phyloP scores from a whole-genome alignment of 2,329 filamentous ascomycete species.

The Aspergillus felis region DNA sequence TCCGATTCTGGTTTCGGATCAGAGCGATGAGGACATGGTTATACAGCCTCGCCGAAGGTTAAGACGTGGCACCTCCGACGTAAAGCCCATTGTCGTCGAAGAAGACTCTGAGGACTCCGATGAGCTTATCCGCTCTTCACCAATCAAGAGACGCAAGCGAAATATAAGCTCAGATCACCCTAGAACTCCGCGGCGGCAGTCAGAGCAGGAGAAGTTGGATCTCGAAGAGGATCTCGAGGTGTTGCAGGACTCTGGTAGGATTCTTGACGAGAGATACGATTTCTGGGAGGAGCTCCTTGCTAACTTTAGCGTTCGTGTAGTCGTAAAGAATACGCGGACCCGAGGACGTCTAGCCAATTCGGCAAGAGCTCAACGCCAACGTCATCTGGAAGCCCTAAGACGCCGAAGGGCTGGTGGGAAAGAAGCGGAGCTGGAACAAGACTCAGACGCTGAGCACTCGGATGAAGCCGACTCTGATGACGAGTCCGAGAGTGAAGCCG shows the following conservation, averaged over 20 bases:
- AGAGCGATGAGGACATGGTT: constrained; percentile 28
- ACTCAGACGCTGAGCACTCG: background rate
- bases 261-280: background rate
- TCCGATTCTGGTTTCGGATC: constrained; percentile 5
- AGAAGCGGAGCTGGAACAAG: constrained; percentile 1
- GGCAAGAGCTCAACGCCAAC: constrained; percentile 35
- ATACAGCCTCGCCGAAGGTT: constrained; percentile 24
- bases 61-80: constrained; percentile 25
- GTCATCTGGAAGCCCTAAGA: constrained; percentile 41
- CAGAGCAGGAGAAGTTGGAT: constrained; percentile 37
- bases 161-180: constrained; percentile 12
- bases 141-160: constrained; percentile 22
- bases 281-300: background rate
- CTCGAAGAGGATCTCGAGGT: constrained; percentile 44
- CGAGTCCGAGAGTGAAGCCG: constrained; percentile 15
- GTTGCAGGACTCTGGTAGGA: constrained; percentile 41
- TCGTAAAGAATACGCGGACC: constrained; percentile 37
- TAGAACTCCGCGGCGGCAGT: constrained; percentile 20
- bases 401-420: constrained; percentile 41
- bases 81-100: constrained; percentile 20
- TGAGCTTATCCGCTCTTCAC: constrained; percentile 24
- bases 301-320: constrained; percentile 15
- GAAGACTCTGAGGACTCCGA: constrained; percentile 28
- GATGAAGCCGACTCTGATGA: constrained; percentile 18
- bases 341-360: constrained; percentile 39